Percentiles rank a stretch among this genome's conserved stretches.
Evolutionary conservation across 1,139 yeast species (phyloP).

Genomic region (Candida neerlandica): DNA sequence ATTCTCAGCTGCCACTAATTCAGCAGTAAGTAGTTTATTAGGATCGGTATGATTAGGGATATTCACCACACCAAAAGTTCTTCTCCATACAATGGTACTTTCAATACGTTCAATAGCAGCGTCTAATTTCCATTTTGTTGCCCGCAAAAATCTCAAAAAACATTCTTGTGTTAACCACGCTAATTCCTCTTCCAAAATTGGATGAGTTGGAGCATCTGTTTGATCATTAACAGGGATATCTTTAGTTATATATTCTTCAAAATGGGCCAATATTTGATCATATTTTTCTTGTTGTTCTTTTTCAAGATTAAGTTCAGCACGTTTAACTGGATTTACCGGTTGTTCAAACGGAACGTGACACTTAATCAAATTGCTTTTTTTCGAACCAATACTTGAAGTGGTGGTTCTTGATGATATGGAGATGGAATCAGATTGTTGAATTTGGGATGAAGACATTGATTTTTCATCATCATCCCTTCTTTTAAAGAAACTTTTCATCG

Average conservation of each 20-base stretch:
- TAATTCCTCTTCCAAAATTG: conserved; percentile 56
- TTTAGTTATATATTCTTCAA: conserved; percentile 22
- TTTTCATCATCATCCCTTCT: conserved; percentile 15
- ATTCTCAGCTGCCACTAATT: conserved; percentile 68
- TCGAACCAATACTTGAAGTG: conserved; percentile 15
- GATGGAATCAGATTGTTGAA: conserved; percentile 6
- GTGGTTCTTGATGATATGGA: conserved; percentile 21
- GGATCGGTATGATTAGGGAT: conserved; percentile 43
- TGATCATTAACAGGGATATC: conserved; percentile 28
- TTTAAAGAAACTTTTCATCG: conserved; percentile 23
- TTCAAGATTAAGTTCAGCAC: conserved; percentile 33
- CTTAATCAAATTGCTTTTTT: conserved; percentile 25
- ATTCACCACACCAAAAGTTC: conserved; percentile 82
- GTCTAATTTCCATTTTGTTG: conserved; percentile 81
- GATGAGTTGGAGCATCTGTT: conserved; percentile 23
- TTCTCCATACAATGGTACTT: conserved; percentile 83
- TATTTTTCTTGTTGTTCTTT: conserved; percentile 33
- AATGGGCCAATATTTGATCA: conserved; percentile 26
- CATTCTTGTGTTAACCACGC: conserved; percentile 95
- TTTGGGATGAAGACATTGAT: conserved; percentile 1
- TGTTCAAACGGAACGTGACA: conserved; percentile 44
- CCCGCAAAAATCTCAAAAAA: conserved; percentile 80
- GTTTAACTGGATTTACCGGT: conserved; percentile 39
- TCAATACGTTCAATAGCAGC: conserved; percentile 75
- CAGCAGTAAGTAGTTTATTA: conserved; percentile 57